Base-by-base conservation (phyloP, 768 basidiomycete species). In the Lepiota venenata region DNA sequence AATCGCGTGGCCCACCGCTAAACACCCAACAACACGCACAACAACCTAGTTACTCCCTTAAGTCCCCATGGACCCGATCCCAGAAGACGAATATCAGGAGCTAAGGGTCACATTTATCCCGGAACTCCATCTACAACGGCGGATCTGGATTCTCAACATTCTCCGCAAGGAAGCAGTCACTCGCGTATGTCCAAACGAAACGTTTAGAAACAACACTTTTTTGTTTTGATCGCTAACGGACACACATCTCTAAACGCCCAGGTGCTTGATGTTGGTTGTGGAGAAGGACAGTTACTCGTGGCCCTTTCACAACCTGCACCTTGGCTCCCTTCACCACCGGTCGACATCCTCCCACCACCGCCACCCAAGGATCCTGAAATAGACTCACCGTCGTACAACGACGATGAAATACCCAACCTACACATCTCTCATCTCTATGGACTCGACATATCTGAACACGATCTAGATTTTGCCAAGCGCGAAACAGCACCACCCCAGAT, bases 241-340 rank as follows among this genome's bases (percentile, higher is more conserved):
- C 22, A 4, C n/a, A n/a, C n/a, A n/a, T 14, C 1, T 57, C 21
- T 36, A 45, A n/a, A 56, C 9, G 32, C 9, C 3, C 52, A 92
- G 90, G 76, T 93, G 6, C 72, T 93, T 45, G 92, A 95, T 61
- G 73, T 92, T 22, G 92, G 92, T 3, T 95, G 92, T 60, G 92
- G 92, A 38, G 84, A 90, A 67, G 92, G 92, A 18, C 74, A 83
- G 37, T 76, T 94, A 7, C 79, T 94, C 12, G 66, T 74, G 0
- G 78, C 83, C 9, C 81, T 95, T 10, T 81, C 81, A 58, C 84
- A 88, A 62, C 87, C 92, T 0, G 83, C 91, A 1, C 84, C 86
- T 0, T 88, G 87, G 81, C 78, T 86, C 21, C 58, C 72, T 40
- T 65, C 81, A 16, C 75, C 75, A 2, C 71, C 75, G 20, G 42